Base-by-base conservation (phyloP, 805 yeast species). In the Saturnispora galanensis region DNA sequence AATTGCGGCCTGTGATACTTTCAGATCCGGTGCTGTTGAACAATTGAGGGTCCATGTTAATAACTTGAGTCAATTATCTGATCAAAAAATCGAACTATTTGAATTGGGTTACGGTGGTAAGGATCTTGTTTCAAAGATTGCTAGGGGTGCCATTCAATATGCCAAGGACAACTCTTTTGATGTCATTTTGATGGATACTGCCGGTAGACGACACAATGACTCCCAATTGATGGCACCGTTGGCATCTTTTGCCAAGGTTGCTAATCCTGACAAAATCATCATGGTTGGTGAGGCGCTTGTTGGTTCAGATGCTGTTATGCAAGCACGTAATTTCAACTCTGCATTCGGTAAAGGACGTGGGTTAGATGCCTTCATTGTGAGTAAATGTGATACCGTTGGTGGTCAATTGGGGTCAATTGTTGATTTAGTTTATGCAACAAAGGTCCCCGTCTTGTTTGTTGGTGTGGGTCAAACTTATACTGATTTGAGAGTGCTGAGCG, bases 271-370 rank as follows among this genome's bases (percentile, higher is more conserved):
- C 64, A 90, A 86, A 62, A 90, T 90, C 56, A 89, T 90, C 58
- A 93, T 93, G 97, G 98, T 90, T 15, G 97, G 97, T 35, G 98
- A 90, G 64, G 98, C 98, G 0, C 69, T 90, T 33, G 97, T 90
- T 1, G 98, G 98, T 13, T 89, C 97, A 0, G 98, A 90, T 60
- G 86, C 97, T 1, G 97, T 93, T 3, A 84, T 84, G 62, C 98
- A 90, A 62, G 97, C 97, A 0, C 77, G 77, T 42, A 89, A 93
- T 60, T 90, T 90, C 68, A 89, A 90, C 59, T 77, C 79, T 54
- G 96, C 97, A 0, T 90, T 93, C 65, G 97, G 97, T 16, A 79
- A 81, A 45, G 75, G 72, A 33, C 69, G 97, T 44, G 72, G 76
- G 35, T 67, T 90, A 37, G 97, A 93, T 62, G 93, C 89, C 59